Conservation (phyloP, 2,329 filamentous ascomycete genomes). For the Microascus cirrosus region DNA sequence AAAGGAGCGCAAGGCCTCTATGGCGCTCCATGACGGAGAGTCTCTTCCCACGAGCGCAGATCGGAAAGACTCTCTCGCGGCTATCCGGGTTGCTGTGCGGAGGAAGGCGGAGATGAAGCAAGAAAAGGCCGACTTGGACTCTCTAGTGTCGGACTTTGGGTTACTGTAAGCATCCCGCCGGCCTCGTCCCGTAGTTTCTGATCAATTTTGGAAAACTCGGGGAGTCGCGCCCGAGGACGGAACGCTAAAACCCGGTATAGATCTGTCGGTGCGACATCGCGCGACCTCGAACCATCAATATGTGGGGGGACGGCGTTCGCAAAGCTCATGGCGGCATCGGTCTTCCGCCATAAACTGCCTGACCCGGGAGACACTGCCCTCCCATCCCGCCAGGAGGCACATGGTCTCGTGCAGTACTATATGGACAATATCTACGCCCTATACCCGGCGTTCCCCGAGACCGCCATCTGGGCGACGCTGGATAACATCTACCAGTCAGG, state of each 20-base stretch:
- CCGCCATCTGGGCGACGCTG: slow-evolving; percentile 63
- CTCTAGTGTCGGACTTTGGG: slow-evolving; percentile 87
- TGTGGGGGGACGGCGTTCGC: slow-evolving; percentile 81
- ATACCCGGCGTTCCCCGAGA: slow-evolving; percentile 75
- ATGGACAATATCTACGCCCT: slow-evolving; percentile 71
- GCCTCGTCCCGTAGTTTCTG: slow-evolving; percentile 1
- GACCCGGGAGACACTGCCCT: slow-evolving; percentile 31
- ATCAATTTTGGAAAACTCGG: too few species aligned
- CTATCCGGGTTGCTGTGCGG: slow-evolving; percentile 51
- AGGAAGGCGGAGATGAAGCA: slow-evolving; percentile 52
- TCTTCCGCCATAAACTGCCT: slow-evolving; percentile 1
- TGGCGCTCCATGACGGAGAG: slow-evolving; percentile 53
- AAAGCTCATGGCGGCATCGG: slow-evolving; percentile 47
- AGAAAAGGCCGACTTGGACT: slow-evolving; percentile 81
- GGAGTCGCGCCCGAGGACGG: not conserved
- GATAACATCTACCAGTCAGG: slow-evolving; percentile 67
- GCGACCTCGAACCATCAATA: slow-evolving; percentile 83
- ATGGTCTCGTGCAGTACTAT: slow-evolving; percentile 68
- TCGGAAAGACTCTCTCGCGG: slow-evolving; percentile 52
- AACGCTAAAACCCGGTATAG: slow-evolving; percentile 30
- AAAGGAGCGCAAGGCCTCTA: slow-evolving; percentile 58
- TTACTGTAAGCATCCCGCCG: slow-evolving; percentile 51
- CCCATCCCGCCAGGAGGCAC: slow-evolving; percentile 60
- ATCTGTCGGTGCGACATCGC: slow-evolving; percentile 85
- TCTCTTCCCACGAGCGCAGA: slow-evolving; percentile 28